Evolutionary conservation across 495 filamentous ascomycete genomes (phyloP), one percentile per base, ranked within the genome.

Genomic region (Amniculicola lignicola): DNA sequence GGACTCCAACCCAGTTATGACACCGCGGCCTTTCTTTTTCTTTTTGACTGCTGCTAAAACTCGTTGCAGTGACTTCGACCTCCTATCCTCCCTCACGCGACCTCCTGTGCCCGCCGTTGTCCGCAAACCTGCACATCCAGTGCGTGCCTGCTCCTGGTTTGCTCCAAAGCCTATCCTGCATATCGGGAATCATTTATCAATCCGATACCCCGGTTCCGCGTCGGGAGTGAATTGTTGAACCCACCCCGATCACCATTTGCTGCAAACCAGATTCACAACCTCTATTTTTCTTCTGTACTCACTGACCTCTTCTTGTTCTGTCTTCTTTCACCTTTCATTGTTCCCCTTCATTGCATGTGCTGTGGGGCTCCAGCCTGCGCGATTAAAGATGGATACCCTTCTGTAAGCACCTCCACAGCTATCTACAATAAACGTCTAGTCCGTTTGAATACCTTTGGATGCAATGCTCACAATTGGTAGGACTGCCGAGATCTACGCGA

Each of bases 401-500:
- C 75, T 90, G 87, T 90, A 80, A 77, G 87, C 77, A 21, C 23
- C 38, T n/a, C n/a, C n/a, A n/a, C n/a, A n/a, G n/a, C n/a, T n/a
- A n/a, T n/a, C n/a, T n/a, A n/a, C n/a, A n/a, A n/a, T n/a, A n/a
- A n/a, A n/a, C n/a, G n/a, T n/a, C n/a, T n/a, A n/a, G n/a, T n/a
- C n/a, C n/a, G n/a, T n/a, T n/a, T n/a, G 11, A 4, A 10, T 7
- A 2, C 29, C 7, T 40, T n/a, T 38, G 10, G 15, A 1, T 16
- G 15, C 15, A 22, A 50, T 42, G 37, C 45, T 61, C 35, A 56
- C 52, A 0, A 35, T 36, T 4, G 38, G 54, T 56, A 87, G 84
- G 46, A 93, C 90, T 16, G 90, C 89, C 56, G 88, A 95, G 63
- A 85, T 95, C 58, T 86, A 88, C 65, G 87, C 86, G 33, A 93